These are phyloP conservation scores for Ceratobasidium sp. DNA, from an alignment of 1,284 basidiomycete species.

Conservation along the genomic window DNA sequence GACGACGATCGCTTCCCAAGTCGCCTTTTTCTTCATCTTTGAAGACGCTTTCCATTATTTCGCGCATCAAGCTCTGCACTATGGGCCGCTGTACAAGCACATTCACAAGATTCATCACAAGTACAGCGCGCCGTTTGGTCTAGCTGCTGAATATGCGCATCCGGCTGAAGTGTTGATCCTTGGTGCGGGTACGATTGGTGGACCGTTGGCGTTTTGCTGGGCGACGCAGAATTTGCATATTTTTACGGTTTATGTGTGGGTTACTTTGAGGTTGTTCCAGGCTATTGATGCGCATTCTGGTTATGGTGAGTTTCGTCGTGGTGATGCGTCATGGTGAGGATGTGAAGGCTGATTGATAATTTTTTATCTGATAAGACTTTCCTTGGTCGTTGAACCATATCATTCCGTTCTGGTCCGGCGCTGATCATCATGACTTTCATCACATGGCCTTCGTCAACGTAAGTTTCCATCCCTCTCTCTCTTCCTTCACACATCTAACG, in stretches of 20 bases:
- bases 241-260: conserved; percentile 94
- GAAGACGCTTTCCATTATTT: conserved; percentile 94
- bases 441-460: conserved; percentile 90
- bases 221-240: conserved; percentile 86
- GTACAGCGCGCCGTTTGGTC: conserved; percentile 96
- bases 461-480: background rate
- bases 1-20: conserved; percentile 80
- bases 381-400: conserved; percentile 97
- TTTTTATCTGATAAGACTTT: too few relatives aligned
- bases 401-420: conserved; percentile 98
- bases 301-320: conserved; percentile 84
- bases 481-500: background rate
- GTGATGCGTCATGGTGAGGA: too few relatives aligned
- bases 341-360: too few relatives aligned
- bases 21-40: conserved; percentile 94
- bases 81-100: conserved; percentile 92
- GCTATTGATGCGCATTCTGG: conserved; percentile 98
- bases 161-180: conserved; percentile 95
- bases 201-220: conserved; percentile 89
- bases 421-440: conserved; percentile 98
- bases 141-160: conserved; percentile 98
- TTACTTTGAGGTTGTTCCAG: conserved; percentile 94
- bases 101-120: conserved; percentile 99
- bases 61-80: conserved; percentile 94
- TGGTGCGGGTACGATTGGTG: conserved; percentile 84